A percentile compares a stretch with the other conserved stretches of the same genome.
phyloP scores from a whole-genome alignment of 2,329 filamentous ascomycete genomes.

The Laburnicola sp. region DNA sequence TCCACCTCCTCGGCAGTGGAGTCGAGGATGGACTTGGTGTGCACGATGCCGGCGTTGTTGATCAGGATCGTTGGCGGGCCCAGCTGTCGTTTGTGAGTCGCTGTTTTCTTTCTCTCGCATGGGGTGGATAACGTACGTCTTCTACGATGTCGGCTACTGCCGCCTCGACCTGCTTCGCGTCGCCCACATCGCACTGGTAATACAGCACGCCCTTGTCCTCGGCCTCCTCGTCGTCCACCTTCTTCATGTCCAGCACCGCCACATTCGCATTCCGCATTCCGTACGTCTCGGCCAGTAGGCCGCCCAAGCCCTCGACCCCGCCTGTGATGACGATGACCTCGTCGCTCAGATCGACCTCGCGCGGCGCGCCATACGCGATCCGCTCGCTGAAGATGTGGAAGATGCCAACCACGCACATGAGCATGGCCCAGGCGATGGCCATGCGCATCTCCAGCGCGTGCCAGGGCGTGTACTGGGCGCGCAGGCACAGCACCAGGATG shows the following conservation, averaged over 20 bases:
- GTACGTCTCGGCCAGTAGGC: slow-evolving; percentile 85
- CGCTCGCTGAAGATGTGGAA: slow-evolving; percentile 68
- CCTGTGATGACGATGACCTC: slow-evolving; percentile 96
- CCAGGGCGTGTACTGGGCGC: slow-evolving; percentile 74
- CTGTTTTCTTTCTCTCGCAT: not conserved
- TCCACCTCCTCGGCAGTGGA: slow-evolving; percentile 69
- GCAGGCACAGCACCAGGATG: slow-evolving; percentile 86
- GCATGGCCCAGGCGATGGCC: slow-evolving; percentile 70
- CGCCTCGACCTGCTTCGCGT: slow-evolving; percentile 67
- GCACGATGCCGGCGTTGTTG: slow-evolving; percentile 89
- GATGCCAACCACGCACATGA: slow-evolving; percentile 67
- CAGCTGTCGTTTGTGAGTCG: slow-evolving; percentile 59
- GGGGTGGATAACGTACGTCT: slow-evolving; percentile 64
- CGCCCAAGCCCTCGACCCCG: slow-evolving; percentile 81
- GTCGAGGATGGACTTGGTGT: slow-evolving; percentile 74
- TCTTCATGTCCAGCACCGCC: slow-evolving; percentile 80
- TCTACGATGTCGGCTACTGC: slow-evolving; percentile 70
- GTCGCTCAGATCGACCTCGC: slow-evolving; percentile 76
- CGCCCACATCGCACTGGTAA: slow-evolving; percentile 83
- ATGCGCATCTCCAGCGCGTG: slow-evolving; percentile 65
- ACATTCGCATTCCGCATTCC: slow-evolving; percentile 90
- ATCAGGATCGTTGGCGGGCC: slow-evolving; percentile 87
- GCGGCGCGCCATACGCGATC: slow-evolving; percentile 76
- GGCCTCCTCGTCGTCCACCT: slow-evolving; percentile 62
- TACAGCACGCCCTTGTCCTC: slow-evolving; percentile 70